Evolutionary conservation across 108 stramenopile species (phyloP).

Genomic region (Cyclotella choctawhatcheeana): DNA sequence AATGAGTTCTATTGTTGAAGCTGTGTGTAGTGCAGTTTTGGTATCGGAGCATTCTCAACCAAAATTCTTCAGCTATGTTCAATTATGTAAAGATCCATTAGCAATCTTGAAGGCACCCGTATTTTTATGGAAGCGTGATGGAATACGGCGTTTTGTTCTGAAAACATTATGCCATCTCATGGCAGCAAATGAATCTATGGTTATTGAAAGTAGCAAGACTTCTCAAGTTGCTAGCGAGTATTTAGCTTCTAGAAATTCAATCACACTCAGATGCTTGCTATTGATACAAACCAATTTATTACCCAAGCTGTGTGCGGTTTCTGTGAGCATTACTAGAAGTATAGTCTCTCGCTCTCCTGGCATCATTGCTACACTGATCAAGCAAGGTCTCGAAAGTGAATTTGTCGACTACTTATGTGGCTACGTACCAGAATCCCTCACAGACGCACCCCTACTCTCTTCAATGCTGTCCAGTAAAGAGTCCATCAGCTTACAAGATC

Average conservation of each 20-base stretch:
- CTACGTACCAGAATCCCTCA: constrained; percentile 72
- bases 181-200: constrained; percentile 56
- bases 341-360: constrained; percentile 53
- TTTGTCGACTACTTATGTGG: constrained; percentile 70
- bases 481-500: constrained; percentile 62
- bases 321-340: constrained; percentile 55
- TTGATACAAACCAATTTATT: constrained; percentile 10
- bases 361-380: constrained; percentile 61
- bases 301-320: constrained; percentile 53
- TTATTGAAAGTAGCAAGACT: constrained; percentile 18
- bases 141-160: constrained; percentile 60
- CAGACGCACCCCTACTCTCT: constrained; percentile 53
- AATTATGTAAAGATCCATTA: constrained; percentile 69
- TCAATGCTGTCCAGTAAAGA: constrained; percentile 54
- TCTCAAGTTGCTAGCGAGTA: constrained; percentile 47
- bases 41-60: constrained; percentile 47
- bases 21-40: constrained; percentile 57
- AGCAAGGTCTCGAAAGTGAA: constrained; percentile 61
- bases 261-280: constrained; percentile 65
- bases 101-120: constrained; percentile 63
- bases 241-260: constrained; percentile 56
- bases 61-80: constrained; percentile 53
- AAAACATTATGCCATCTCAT: constrained; percentile 50
- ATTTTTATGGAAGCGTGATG: constrained; percentile 58
- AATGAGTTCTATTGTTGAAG: constrained; percentile 46